Conservation (phyloP, 73 alveolate genomes). For the Symbiodinium pilosum region DNA sequence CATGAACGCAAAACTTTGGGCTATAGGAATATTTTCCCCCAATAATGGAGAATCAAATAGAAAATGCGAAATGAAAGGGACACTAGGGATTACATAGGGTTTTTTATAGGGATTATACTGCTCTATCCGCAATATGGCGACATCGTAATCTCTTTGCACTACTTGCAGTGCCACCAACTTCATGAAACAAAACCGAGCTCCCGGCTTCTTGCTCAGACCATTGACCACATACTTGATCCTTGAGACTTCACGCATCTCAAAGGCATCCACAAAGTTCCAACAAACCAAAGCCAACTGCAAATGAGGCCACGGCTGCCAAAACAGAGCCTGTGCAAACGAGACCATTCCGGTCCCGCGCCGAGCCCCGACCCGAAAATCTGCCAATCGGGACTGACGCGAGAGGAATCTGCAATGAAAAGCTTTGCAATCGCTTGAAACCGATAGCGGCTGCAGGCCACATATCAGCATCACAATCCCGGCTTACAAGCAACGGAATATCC, state of each 20-base stretch:
- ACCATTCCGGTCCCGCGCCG: constrained; percentile 25
- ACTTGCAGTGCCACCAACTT: too few species aligned
- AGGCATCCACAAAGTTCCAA: neutral
- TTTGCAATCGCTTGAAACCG: constrained; percentile 13
- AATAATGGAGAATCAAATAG: too few species aligned
- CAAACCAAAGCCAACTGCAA: neutral
- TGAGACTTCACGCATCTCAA: neutral
- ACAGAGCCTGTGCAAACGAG: constrained; percentile 76
- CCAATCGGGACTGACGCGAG: neutral
- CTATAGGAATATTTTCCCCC: too few species aligned
- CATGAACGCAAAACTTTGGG: neutral
- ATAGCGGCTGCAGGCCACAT: constrained; percentile 20
- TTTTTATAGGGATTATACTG: too few species aligned
- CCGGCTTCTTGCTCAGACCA: constrained; percentile 43
- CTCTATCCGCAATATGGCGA: too few species aligned
- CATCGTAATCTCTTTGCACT: too few species aligned
- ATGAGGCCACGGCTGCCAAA: constrained; percentile 42
- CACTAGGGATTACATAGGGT: too few species aligned
- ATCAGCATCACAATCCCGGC: too few species aligned
- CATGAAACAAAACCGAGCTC: constrained; percentile 13
- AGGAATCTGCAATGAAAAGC: neutral
- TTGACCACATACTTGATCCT: constrained; percentile 55
- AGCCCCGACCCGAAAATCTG: neutral
- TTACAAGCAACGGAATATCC: too few species aligned
- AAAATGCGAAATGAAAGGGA: too few species aligned